A percentile compares a stretch with the other conserved stretches of the same genome.
Conservation (phyloP, 805 yeast species). For the Zygoascus ofunaensis region DNA sequence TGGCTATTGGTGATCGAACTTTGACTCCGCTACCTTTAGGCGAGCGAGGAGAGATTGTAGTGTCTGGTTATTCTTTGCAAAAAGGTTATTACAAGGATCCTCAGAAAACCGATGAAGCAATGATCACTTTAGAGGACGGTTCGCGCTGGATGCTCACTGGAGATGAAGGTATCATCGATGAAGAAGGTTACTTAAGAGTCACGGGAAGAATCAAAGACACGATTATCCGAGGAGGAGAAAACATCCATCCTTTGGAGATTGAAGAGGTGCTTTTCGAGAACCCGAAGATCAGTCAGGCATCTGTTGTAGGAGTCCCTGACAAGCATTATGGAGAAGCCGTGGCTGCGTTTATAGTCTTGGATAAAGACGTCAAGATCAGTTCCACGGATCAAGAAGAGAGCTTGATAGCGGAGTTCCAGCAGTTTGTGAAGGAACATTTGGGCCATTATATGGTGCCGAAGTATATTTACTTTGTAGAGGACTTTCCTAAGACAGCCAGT, state of each 20-base stretch:
- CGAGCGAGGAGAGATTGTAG: conserved; percentile 22
- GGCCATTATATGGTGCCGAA: conserved; percentile 27
- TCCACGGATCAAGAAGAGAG: conserved; percentile 8
- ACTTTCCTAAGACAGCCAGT: conserved; percentile 26
- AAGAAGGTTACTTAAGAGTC: conserved; percentile 22
- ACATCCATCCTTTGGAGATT: conserved; percentile 26
- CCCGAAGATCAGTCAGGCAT: conserved; percentile 21
- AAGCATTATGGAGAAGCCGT: conserved; percentile 24
- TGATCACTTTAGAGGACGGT: conserved; percentile 19
- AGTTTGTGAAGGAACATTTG: conserved; percentile 17
- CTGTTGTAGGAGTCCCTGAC: conserved; percentile 17
- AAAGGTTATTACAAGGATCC: conserved; percentile 21
- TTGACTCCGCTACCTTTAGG: conserved; percentile 21
- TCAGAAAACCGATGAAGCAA: conserved; percentile 20
- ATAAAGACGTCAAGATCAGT: neutral
- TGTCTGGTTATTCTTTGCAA: conserved; percentile 24
- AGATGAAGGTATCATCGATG: conserved; percentile 24
- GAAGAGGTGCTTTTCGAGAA: conserved; percentile 23
- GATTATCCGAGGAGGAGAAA: conserved; percentile 28
- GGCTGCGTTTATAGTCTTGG: conserved; percentile 21
- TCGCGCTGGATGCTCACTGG: conserved; percentile 26
- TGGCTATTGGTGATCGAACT: conserved; percentile 12
- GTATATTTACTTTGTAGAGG: conserved; percentile 18
- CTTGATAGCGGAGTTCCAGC: conserved; percentile 14
- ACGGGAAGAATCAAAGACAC: conserved; percentile 28